Percentiles rank a stretch among this genome's conserved stretches.
These are phyloP conservation scores for Sporothrix inflata DNA, from an alignment of 2,329 filamentous ascomycete genomes.

Conservation along the genomic window DNA sequence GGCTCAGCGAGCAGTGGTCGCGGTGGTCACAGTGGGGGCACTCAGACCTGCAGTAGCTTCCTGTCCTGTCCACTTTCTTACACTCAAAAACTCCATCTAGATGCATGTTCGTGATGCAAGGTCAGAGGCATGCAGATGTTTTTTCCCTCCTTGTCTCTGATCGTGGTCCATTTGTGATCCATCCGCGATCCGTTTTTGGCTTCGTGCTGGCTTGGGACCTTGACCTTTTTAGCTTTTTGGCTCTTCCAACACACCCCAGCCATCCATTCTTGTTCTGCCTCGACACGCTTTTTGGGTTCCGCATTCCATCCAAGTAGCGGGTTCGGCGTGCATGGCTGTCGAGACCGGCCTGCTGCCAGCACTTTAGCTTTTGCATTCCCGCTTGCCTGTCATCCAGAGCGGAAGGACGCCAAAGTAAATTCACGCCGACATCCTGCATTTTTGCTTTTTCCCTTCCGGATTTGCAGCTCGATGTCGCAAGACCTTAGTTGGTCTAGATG, in stretches of 20 bases:
- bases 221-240: too few relatives aligned
- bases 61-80: not conserved
- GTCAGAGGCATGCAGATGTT: not conserved
- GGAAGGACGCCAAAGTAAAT: not conserved
- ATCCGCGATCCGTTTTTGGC: not conserved
- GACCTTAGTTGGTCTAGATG: not conserved
- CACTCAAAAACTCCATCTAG: not conserved
- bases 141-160: not conserved
- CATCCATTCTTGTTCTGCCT: not conserved
- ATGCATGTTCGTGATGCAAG: not conserved
- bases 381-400: not conserved
- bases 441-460: not conserved
- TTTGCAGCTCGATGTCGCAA: not conserved
- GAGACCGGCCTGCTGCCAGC: not conserved
- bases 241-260: not conserved
- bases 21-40: not conserved
- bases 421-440: not conserved
- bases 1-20: too few relatives aligned
- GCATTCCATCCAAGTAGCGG: not conserved
- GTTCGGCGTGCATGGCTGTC: not conserved
- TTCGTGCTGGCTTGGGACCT: not conserved
- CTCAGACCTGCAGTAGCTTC: not conserved
- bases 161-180: not conserved
- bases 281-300: not conserved
- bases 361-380: conserved; percentile 19